Evolutionary conservation across 2,329 filamentous ascomycete species (phyloP).

Genomic region (Ascochyta lentis): DNA sequence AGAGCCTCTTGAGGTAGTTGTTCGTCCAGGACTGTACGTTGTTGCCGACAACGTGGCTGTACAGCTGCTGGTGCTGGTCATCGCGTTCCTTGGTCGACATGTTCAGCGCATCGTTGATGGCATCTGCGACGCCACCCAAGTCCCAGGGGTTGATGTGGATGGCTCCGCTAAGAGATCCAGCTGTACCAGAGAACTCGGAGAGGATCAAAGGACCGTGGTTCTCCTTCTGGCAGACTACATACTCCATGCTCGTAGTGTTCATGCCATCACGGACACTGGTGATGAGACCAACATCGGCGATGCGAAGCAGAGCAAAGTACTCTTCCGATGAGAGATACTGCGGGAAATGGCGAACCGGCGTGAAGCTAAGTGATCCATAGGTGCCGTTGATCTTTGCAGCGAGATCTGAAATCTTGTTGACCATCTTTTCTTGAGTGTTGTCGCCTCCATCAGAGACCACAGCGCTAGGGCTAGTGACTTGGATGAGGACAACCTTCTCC

Average conservation of each 20-base stretch:
- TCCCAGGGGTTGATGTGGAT: constrained; percentile 99
- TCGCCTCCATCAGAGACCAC: constrained; percentile 75
- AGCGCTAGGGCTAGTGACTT: constrained; percentile 88
- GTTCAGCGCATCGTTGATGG: constrained; percentile 80
- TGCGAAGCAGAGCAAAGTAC: constrained; percentile 91
- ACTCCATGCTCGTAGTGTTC: constrained; percentile 97
- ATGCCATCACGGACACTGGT: constrained; percentile 96
- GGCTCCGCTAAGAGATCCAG: constrained; percentile 81
- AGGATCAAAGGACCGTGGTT: constrained; percentile 87
- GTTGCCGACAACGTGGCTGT: constrained; percentile 82
- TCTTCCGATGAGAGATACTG: constrained; percentile 90
- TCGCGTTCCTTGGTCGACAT: constrained; percentile 73
- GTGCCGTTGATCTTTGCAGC: constrained; percentile 90
- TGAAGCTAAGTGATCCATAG: constrained; percentile 86
- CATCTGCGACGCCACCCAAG: constrained; percentile 78
- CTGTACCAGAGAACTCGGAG: constrained; percentile 95
- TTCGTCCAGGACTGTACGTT: constrained; percentile 87
- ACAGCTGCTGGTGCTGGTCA: constrained; percentile 75
- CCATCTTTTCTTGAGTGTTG: constrained; percentile 78
- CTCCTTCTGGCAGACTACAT: constrained; percentile 89
- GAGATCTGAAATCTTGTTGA: constrained; percentile 87
- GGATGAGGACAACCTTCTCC: constrained; percentile 89
- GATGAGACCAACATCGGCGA: constrained; percentile 90
- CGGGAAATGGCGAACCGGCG: constrained; percentile 92
- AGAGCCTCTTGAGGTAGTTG: constrained; percentile 77